Evolutionary conservation across 2,329 filamentous ascomycete species (phyloP).

Genomic region (Aschersonia sp.): DNA sequence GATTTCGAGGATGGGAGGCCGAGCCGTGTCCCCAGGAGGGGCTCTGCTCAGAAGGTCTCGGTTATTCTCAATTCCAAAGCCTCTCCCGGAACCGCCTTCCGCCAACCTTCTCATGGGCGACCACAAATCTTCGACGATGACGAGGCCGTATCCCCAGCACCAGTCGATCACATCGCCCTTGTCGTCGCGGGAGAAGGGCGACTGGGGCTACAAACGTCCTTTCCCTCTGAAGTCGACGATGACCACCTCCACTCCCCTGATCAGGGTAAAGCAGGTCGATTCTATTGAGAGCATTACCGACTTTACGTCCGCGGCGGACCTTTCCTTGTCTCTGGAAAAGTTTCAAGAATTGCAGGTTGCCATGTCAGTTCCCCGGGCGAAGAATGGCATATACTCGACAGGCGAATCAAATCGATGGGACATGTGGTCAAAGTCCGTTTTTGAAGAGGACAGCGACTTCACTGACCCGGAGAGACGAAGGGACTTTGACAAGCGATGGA

Average conservation of each 20-base stretch:
- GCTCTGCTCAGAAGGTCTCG: slow-evolving; percentile 73
- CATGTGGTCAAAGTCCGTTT: slow-evolving; percentile 34
- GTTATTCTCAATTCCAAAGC: slow-evolving; percentile 72
- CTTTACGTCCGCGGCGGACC: slow-evolving; percentile 70
- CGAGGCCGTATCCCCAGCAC: slow-evolving; percentile 63
- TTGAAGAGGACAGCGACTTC: slow-evolving; percentile 42
- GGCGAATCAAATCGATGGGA: slow-evolving; percentile 5
- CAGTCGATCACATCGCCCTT: slow-evolving; percentile 69
- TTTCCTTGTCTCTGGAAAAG: slow-evolving; percentile 67
- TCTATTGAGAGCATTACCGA: slow-evolving; percentile 81
- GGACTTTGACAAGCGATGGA: slow-evolving; percentile 41
- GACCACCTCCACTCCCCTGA: slow-evolving; percentile 55
- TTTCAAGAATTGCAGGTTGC: slow-evolving; percentile 72
- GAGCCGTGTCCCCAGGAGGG: slow-evolving; percentile 42
- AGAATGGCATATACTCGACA: slow-evolving; percentile 5
- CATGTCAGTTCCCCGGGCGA: slow-evolving; percentile 37
- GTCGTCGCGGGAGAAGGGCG: slow-evolving; percentile 59
- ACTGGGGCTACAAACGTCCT: slow-evolving; percentile 85
- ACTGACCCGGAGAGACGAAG: slow-evolving; percentile 25
- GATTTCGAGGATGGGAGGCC: slow-evolving; percentile 13
- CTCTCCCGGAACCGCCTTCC: slow-evolving; percentile 50
- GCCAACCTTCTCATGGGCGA: slow-evolving; percentile 21
- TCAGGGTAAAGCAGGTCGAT: slow-evolving; percentile 68
- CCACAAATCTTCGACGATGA: slow-evolving; percentile 31
- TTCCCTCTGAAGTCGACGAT: slow-evolving; percentile 65